A percentile compares a stretch with the other conserved stretches of the same genome.
Evolutionary conservation across 768 basidiomycete species (phyloP).

Genomic region (Podaxis sp.): DNA sequence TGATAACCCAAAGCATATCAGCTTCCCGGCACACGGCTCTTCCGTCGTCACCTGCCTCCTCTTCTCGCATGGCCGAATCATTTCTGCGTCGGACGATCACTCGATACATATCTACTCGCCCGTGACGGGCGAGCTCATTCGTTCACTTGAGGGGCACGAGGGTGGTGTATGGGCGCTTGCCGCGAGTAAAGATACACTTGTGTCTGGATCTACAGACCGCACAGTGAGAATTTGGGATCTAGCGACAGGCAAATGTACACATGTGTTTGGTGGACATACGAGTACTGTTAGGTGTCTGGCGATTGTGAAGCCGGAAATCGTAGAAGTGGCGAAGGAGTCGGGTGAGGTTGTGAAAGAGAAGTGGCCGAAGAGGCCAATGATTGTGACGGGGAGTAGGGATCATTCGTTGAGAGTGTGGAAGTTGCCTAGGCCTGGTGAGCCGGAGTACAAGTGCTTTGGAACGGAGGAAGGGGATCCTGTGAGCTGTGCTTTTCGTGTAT

Average conservation of each 20-base stretch:
- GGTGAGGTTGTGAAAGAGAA: conserved; percentile 67
- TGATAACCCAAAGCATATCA: conserved; percentile 69
- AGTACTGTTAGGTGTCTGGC: conserved; percentile 95
- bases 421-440: conserved; percentile 60
- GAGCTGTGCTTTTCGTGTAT: conserved; percentile 6
- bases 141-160: conserved; percentile 84
- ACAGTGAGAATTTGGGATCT: conserved; percentile 93
- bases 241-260: conserved; percentile 75
- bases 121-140: conserved; percentile 71
- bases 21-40: conserved; percentile 85
- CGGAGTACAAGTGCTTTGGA: conserved; percentile 70
- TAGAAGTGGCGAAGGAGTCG: conserved; percentile 68
- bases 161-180: conserved; percentile 97
- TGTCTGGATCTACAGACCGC: conserved; percentile 91
- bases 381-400: conserved; percentile 76
- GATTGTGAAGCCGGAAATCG: conserved; percentile 91
- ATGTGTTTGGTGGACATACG: conserved; percentile 94
- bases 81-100: conserved; percentile 96
- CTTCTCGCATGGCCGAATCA: conserved; percentile 92
- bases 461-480: conserved; percentile 50
- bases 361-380: conserved; percentile 64
- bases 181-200: conserved; percentile 83
- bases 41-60: conserved; percentile 95
- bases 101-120: conserved; percentile 94
- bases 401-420: conserved; percentile 64